A percentile compares a stretch with the other conserved stretches of the same genome.
These are phyloP conservation scores for Hanseniaspora thailandica DNA, from an alignment of 805 yeast species.

Conservation along the genomic window DNA sequence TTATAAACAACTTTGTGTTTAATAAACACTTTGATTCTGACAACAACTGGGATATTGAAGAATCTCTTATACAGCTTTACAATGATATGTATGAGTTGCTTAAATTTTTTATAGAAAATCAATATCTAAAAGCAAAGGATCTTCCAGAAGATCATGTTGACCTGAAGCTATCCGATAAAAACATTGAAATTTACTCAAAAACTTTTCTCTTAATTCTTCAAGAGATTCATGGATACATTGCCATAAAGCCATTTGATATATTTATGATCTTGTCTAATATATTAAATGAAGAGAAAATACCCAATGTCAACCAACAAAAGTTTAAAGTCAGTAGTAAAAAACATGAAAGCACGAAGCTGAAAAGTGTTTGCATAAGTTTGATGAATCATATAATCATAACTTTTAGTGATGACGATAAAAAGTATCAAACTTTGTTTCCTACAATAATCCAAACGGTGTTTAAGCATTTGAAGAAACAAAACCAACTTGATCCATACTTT, in stretches of 20 bases:
- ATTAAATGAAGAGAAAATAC: slow-evolving; percentile 24
- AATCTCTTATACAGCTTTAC: slow-evolving; percentile 8
- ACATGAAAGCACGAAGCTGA: slow-evolving; percentile 22
- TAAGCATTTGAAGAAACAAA: slow-evolving; percentile 28
- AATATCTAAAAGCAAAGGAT: background rate
- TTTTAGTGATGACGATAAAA: slow-evolving; percentile 28
- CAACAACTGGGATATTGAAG: slow-evolving; percentile 13
- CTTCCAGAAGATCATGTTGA: background rate
- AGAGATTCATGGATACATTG: slow-evolving; percentile 12
- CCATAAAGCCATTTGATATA: slow-evolving; percentile 24
- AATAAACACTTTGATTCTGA: slow-evolving; percentile 4
- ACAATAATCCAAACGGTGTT: slow-evolving; percentile 26
- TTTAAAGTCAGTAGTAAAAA: slow-evolving; percentile 20
- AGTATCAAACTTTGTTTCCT: slow-evolving; percentile 28
- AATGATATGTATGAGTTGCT: slow-evolving; percentile 15
- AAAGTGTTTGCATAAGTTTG: slow-evolving; percentile 24
- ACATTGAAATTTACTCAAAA: slow-evolving; percentile 5
- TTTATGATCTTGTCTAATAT: slow-evolving; percentile 23
- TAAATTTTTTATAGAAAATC: slow-evolving; percentile 11
- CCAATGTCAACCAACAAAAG: slow-evolving; percentile 20
- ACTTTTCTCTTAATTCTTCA: slow-evolving; percentile 4
- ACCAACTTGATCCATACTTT: slow-evolving; percentile 25
- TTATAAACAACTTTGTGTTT: background rate
- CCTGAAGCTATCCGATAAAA: background rate
- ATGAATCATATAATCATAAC: slow-evolving; percentile 27